Evolutionary conservation across 768 basidiomycete genomes (phyloP), one percentile per base, ranked within the genome.

Genomic region (Peribolospora kevripleyi): DNA sequence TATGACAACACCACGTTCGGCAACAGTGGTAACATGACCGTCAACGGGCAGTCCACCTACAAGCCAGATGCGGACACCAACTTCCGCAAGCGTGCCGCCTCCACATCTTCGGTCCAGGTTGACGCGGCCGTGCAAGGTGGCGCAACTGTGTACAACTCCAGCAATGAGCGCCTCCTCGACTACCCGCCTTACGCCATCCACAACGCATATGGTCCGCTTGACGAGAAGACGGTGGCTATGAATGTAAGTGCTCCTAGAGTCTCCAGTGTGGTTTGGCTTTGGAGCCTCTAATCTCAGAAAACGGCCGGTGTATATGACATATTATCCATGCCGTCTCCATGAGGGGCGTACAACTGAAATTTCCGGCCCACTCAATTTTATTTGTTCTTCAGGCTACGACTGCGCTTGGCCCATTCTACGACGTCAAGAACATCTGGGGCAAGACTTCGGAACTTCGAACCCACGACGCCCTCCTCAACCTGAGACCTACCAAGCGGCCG

Each of bases 21-120:
- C 10, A 74, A 75, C 0, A 81, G 79, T 58, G 81, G 81, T 4
- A 84, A 83, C 61, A 75, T 83, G 64, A 81, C 78, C 9, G 72
- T 82, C 58, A 78, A 60, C 51, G 59, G 59, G 3, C 43, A 39
- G 5, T 51, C 49, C 11, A 60, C 59, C 11, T 60, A 54, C 48
- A 46, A 51, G 9, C 41, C 49, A 9, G 46, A 39, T 40, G 10
- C 7, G 7, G 45, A 40, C 41, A 52, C 51, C 8, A 52, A 52
- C 51, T 52, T 54, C 45, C 10, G 43, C 13, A n/a, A 11, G 6
- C 47, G 7, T n/a, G 47, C 13, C 53, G 53, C 47, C 13, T 38
- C 13, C 13, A 40, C 36, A 14, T 37, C 3, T 10, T 10, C 6
- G 7, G 36, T 13, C 13, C 52, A 42, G 47, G 14, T 13, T n/a